A percentile compares a stretch with the other conserved stretches of the same genome.
These are phyloP conservation scores for Petunia hybrid DNA, from an alignment of 305 asterid genomes.

Conservation along the genomic window DNA sequence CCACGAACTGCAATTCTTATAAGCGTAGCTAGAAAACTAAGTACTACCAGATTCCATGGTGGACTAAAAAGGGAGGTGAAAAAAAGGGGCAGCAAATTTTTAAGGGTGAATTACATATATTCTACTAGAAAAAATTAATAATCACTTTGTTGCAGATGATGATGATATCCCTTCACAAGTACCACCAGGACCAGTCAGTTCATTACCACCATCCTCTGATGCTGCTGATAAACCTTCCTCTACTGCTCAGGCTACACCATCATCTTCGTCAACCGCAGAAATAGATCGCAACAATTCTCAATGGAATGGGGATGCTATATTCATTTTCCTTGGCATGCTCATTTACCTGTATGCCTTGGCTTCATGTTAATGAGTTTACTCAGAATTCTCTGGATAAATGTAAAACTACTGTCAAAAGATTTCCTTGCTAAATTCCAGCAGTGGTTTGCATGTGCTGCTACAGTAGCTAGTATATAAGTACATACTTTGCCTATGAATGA, in stretches of 20 bases:
- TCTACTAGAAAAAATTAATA: neutral
- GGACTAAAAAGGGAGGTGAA: too few species aligned
- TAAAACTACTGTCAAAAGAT: neutral
- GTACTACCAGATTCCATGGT: too few species aligned
- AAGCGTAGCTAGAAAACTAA: too few species aligned
- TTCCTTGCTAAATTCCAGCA: neutral
- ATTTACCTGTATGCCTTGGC: too few species aligned
- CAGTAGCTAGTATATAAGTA: neutral
- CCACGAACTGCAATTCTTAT: too few species aligned
- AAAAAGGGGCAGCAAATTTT: too few species aligned
- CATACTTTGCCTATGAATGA: neutral
- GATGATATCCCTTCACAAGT: neutral
- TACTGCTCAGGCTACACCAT: neutral
- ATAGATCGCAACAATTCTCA: too few species aligned
- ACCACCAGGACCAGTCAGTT: neutral
- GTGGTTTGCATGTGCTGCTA: too few species aligned
- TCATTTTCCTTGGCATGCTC: too few species aligned
- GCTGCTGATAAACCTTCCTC: neutral
- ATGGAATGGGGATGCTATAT: too few species aligned
- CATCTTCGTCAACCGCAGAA: slow-evolving; percentile 11
- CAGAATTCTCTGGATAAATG: slow-evolving; percentile 12
- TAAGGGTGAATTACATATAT: too few species aligned
- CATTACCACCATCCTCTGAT: neutral
- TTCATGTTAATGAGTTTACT: neutral
- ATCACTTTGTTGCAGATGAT: neutral